Evolutionary conservation across 495 filamentous ascomycete genomes (phyloP), one percentile per base, ranked within the genome.

Genomic region (Poronia punctata): DNA sequence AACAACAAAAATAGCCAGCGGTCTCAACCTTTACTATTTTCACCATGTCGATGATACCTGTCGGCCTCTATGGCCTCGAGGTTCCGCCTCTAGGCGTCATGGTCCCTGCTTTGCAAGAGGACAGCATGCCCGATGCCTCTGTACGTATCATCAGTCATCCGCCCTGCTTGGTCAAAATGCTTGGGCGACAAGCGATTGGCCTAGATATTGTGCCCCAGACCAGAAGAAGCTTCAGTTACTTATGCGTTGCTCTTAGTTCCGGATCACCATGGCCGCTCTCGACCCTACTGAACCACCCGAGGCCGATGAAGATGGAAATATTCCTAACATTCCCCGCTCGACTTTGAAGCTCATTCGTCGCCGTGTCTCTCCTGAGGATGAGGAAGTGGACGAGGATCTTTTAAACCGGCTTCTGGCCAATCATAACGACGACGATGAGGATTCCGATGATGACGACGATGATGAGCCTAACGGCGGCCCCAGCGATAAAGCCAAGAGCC

Each of bases 211-310:
- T n/a, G n/a, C 23, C 10, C 24, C 3, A 33, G 11, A 11, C 6
- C 1, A 27, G 19, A 14, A 12, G 34, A 38, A 53, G 34, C 25
- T 17, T 18, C 38, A 32, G 21, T 43, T 32, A 22, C 52, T 56
- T 43, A 60, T 45, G 38, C 26, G 41, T 7, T 33, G 19, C n/a
- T 18, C 22, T 10, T 51, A 95, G 89, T 88, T 95, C 68, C 88
- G 86, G 53, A 83, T 99, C 50, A 96, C 87, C 54, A 99, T 99
- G 92, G 92, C 93, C 53, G 92, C 92, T 52, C 81, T 99, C 53
- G 89, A 99, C 60, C 92, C 92, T 23, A 84, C 78, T 53, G 83
- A 84, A 46, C 71, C 67, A 32, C 79, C 84, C 26, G 77, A 84
- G 45, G 74, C 73, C 37, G 76, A 80, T 40, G 72, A 77, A 24